Evolutionary conservation across 192 early-diverging fungal genomes (phyloP).

Genomic region (Coemansia furcata): DNA sequence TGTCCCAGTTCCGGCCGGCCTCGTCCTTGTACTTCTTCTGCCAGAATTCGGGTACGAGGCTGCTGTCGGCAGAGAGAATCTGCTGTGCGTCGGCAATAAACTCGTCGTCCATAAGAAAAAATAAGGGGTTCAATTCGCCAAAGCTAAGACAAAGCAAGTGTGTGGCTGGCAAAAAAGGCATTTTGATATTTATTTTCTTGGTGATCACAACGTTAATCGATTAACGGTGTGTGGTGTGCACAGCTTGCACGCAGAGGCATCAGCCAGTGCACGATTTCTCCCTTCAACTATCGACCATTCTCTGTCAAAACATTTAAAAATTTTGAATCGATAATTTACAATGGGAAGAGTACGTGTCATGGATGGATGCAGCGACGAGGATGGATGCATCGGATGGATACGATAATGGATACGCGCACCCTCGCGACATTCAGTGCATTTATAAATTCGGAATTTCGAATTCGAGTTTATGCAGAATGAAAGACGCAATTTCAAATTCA

Average conservation of each 20-base stretch:
- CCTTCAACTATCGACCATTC: conserved; percentile 8
- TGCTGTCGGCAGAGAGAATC: conserved; percentile 62
- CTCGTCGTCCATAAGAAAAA: conserved; percentile 45
- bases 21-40: conserved; percentile 76
- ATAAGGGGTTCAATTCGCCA: not conserved
- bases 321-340: conserved; percentile 18
- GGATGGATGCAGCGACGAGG: conserved; percentile 7
- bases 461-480: not conserved
- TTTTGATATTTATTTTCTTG: not conserved
- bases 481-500: not conserved
- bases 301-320: conserved; percentile 6
- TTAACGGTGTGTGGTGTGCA: not conserved
- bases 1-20: conserved; percentile 77
- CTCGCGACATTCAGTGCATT: not conserved
- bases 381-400: conserved; percentile 22
- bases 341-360: conserved; percentile 44
- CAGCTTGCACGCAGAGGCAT: not conserved
- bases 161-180: not conserved
- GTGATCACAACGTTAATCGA: not conserved
- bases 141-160: not conserved
- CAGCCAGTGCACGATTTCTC: conserved; percentile 2
- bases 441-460: not conserved
- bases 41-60: conserved; percentile 70
- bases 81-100: conserved; percentile 59
- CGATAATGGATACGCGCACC: conserved; percentile 1